Evolutionary conservation across 306 rosid genomes (phyloP), one percentile per base, ranked within the genome.

Genomic region (Glycine latifolia): DNA sequence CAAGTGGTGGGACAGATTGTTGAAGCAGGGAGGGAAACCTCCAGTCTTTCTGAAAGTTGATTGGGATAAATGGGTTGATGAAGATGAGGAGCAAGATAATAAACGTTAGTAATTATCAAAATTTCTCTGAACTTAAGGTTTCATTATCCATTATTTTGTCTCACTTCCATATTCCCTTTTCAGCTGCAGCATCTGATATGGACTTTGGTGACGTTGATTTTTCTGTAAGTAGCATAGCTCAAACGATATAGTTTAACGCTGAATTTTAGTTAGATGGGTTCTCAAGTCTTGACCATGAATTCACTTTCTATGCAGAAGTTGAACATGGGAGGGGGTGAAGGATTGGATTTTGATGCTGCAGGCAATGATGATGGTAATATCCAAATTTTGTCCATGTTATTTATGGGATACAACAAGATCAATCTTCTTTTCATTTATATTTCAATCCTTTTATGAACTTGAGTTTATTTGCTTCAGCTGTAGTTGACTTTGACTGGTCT

Each of bases 1-100:
- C 71, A 88, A 88, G 75, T 86, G 91, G 95, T 89, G 93, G 93
- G 78, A 74, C 74, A 83, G 88, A 68, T 59, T 91, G 77, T 63
- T 89, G 73, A 85, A 89, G 83, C 90, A 88, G 60, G 86, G 80
- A 55, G 95, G 91, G 65, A 89, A 81, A 43, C 20, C 91, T 83
- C 91, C 93, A 47, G 59, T 83, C 8, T 91, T 86, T 49, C 37
- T 91, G 66, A 91, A 46, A 47, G 56, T 17, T 17, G 74, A 46
- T 69, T 69, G 74, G 74, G 74, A 46, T 10, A 69, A 69, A 69
- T 69, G 56, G 74, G 74, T 69, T 15, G 74, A 69, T 69, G 74
- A 69, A 69, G 56, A 69, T 17, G 93, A 91, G 68, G 95, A 89
- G 61, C 52, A 41, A 4, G 90, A 84, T 59, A 66, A 8, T 55